Conservation (phyloP, 805 yeast genomes). For the Soucietia sequanensis region DNA sequence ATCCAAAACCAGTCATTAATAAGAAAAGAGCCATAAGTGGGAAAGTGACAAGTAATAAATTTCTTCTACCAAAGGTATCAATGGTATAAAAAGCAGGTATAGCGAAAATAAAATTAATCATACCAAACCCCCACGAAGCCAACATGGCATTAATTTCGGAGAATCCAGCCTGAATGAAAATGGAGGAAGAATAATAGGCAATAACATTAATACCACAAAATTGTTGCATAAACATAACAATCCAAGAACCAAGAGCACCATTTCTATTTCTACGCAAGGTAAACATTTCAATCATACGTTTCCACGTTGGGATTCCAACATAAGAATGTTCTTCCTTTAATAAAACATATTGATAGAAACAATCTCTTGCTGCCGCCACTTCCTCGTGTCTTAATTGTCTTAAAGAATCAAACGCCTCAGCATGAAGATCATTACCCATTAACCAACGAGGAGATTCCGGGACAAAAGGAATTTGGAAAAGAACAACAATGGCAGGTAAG, state of each 20-base stretch:
- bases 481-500: constrained; percentile 54
- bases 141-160: constrained; percentile 59
- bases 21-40: constrained; percentile 63
- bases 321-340: constrained; percentile 61
- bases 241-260: constrained; percentile 76
- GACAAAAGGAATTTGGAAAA: constrained; percentile 49
- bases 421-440: constrained; percentile 49
- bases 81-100: constrained; percentile 79
- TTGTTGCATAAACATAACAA: constrained; percentile 88
- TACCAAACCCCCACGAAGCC: constrained; percentile 87
- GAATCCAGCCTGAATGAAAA: constrained; percentile 68
- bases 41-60: constrained; percentile 55
- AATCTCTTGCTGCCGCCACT: constrained; percentile 63
- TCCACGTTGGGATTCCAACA: constrained; percentile 41
- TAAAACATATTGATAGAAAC: constrained; percentile 56
- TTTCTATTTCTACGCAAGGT: constrained; percentile 78
- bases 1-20: constrained; percentile 65
- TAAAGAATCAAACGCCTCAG: constrained; percentile 52
- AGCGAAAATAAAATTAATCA: constrained; percentile 76
- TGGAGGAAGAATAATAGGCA: constrained; percentile 79
- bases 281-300: constrained; percentile 56
- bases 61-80: constrained; percentile 74
- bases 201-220: constrained; percentile 89
- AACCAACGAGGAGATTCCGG: constrained; percentile 77
- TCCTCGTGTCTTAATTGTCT: constrained; percentile 42